Evolutionary conservation across 768 basidiomycete genomes (phyloP).

Genomic region (Epithele typhae): DNA sequence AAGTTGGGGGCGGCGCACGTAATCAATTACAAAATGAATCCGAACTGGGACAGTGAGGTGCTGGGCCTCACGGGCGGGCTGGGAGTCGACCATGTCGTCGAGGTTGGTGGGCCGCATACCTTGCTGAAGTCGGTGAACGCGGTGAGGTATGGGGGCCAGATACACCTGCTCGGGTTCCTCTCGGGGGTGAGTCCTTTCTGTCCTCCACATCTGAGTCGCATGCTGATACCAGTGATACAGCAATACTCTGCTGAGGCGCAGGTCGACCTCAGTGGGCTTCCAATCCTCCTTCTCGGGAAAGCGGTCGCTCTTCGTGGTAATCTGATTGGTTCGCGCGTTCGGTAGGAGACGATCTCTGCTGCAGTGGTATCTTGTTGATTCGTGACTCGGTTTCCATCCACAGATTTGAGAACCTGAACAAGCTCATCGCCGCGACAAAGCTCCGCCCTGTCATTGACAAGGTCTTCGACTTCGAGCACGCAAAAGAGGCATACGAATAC

Average conservation of each 20-base stretch:
- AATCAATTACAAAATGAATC: constrained; percentile 58
- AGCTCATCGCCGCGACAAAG: constrained; percentile 38
- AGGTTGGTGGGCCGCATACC: constrained; percentile 56
- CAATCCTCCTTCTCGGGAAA: constrained; percentile 15
- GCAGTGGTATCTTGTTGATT: background rate
- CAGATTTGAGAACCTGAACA: constrained; percentile 53
- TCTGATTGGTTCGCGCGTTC: constrained; percentile 52
- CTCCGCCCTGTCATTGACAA: constrained; percentile 52
- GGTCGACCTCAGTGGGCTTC: constrained; percentile 17
- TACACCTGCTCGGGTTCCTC: constrained; percentile 30
- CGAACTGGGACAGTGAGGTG: constrained; percentile 56
- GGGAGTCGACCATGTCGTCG: constrained; percentile 27
- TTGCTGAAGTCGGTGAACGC: constrained; percentile 40
- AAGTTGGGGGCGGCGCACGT: constrained; percentile 49
- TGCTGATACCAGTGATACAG: background rate
- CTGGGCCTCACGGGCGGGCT: constrained; percentile 31
- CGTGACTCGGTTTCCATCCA: constrained; percentile 20
- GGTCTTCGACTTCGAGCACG: constrained; percentile 55
- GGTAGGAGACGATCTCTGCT: constrained; percentile 38
- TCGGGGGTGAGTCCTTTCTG: constrained; percentile 32
- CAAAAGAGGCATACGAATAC: constrained; percentile 47
- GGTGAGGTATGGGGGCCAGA: constrained; percentile 36
- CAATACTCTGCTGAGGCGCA: background rate
- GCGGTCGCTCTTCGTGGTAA: constrained; percentile 44
- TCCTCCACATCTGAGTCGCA: no score